phyloP scores from a whole-genome alignment of 768 basidiomycete species.

The Serendipita sp. region DNA sequence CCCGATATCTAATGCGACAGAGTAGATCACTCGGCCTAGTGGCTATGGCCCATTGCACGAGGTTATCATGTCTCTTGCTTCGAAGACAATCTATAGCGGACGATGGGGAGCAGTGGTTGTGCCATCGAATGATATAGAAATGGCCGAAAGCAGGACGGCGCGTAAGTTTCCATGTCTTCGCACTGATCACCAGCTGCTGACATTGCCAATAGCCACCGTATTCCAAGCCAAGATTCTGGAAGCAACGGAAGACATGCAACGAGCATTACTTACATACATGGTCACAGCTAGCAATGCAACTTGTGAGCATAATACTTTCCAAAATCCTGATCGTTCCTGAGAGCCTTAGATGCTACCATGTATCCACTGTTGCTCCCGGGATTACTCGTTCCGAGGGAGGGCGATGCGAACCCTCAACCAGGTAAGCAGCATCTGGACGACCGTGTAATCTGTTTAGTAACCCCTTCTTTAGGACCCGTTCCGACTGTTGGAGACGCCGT shows the following conservation, averaged over 20 bases:
- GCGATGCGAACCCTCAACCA: constrained; percentile 31
- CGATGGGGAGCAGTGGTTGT: constrained; percentile 39
- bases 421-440: neutral
- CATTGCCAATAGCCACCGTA: neutral
- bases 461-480: constrained; percentile 36
- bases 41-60: constrained; percentile 78
- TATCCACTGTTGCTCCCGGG: constrained; percentile 54
- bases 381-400: constrained; percentile 36
- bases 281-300: constrained; percentile 59
- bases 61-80: constrained; percentile 57
- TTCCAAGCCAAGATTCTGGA: constrained; percentile 20
- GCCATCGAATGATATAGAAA: constrained; percentile 53
- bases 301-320: constrained; percentile 16
- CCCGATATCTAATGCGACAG: neutral
- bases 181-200: constrained; percentile 21
- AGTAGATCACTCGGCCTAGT: constrained; percentile 19
- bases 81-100: constrained; percentile 46
- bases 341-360: constrained; percentile 15
- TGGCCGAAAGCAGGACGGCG: constrained; percentile 25
- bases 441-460: neutral
- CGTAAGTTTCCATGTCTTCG: constrained; percentile 31
- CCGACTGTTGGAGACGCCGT: constrained; percentile 63
- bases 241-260: constrained; percentile 38
- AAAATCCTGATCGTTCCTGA: neutral
- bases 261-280: constrained; percentile 47